Evolutionary conservation across 306 rosid species (phyloP).

Genomic region (Vigna unguiculata): DNA sequence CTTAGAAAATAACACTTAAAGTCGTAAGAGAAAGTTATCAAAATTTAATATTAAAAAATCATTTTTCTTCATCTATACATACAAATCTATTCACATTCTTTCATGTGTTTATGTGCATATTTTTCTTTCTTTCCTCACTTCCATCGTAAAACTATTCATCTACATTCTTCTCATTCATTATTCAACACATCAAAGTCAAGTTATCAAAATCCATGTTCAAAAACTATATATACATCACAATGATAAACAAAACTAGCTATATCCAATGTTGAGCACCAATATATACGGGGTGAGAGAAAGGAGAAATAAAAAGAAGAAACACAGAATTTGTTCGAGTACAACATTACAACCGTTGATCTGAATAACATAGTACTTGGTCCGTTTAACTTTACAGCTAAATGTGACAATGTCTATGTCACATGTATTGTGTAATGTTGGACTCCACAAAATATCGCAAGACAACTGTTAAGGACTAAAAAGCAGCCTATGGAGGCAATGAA

Average conservation of each 20-base stretch:
- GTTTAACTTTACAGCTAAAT: constrained; percentile 17
- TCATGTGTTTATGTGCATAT: no score
- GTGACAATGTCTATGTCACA: not conserved
- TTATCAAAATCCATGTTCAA: not conserved
- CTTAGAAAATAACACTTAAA: no score
- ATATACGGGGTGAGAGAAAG: no score
- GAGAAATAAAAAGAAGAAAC: not conserved
- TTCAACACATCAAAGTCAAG: not conserved
- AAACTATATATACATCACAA: not conserved
- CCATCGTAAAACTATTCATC: no score
- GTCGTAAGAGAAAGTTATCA: no score
- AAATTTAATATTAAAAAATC: no score
- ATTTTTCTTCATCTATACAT: not conserved
- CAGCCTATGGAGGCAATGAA: no score
- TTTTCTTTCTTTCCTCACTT: no score
- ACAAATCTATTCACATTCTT: constrained; percentile 9
- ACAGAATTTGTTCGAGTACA: not conserved
- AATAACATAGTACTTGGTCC: not conserved
- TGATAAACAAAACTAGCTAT: not conserved
- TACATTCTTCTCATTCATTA: not conserved
- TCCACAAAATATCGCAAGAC: not conserved
- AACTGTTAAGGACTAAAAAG: no score
- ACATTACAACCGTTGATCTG: not conserved
- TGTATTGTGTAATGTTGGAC: not conserved
- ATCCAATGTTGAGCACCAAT: not conserved